A percentile compares a stretch with the other conserved stretches of the same genome.
Conservation (phyloP, 2,329 filamentous ascomycete genomes). For the Hymenoscyphus linearis region DNA sequence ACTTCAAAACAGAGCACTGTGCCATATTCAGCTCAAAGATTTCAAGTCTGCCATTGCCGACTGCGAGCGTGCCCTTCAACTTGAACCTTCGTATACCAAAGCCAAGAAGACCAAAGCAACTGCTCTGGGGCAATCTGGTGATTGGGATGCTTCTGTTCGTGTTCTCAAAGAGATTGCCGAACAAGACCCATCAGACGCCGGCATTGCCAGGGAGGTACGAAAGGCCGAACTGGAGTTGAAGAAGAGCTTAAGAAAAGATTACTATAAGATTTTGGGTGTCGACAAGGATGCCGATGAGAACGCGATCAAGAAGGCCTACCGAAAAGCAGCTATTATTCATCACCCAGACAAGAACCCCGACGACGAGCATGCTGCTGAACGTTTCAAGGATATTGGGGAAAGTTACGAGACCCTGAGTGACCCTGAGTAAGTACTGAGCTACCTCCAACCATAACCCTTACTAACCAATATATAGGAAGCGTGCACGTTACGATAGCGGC, state of each 20-base stretch:
- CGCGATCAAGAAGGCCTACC: slow-evolving; percentile 95
- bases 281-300: slow-evolving; percentile 78
- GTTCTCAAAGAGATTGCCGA: slow-evolving; percentile 87
- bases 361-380: slow-evolving; percentile 75
- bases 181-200: slow-evolving; percentile 73
- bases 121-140: slow-evolving; percentile 75
- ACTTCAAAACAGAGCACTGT: slow-evolving; percentile 86
- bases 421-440: slow-evolving; percentile 62
- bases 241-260: slow-evolving; percentile 96
- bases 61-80: slow-evolving; percentile 74
- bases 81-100: slow-evolving; percentile 83
- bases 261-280: slow-evolving; percentile 94
- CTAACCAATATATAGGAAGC: slow-evolving; percentile 59
- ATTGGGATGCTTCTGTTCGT: slow-evolving; percentile 86
- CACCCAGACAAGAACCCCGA: slow-evolving; percentile 98
- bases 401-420: slow-evolving; percentile 95
- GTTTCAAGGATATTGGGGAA: slow-evolving; percentile 97
- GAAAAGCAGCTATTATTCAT: slow-evolving; percentile 87
- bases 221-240: slow-evolving; percentile 93
- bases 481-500: slow-evolving; percentile 84
- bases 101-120: slow-evolving; percentile 92
- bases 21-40: slow-evolving; percentile 76
- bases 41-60: slow-evolving; percentile 78
- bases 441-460: slow-evolving; percentile 6
- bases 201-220: slow-evolving; percentile 76